These are phyloP conservation scores for Wakefieldia striispora DNA, from an alignment of 768 basidiomycete genomes.

Conservation along the genomic window DNA sequence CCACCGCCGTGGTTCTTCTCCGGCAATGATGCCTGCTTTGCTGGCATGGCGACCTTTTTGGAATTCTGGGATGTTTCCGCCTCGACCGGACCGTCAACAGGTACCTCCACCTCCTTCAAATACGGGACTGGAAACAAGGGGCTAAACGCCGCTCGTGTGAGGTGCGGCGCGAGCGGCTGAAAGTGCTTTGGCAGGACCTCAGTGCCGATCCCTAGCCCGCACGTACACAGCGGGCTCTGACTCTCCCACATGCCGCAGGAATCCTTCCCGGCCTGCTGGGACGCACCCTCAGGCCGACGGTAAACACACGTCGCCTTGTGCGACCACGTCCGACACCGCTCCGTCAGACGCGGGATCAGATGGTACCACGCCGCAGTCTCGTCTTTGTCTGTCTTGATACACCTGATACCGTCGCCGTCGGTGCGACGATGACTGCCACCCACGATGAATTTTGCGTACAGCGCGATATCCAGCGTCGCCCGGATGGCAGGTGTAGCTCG, in stretches of 20 bases:
- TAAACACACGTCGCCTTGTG: slow-evolving; percentile 42
- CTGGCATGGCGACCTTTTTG: no score
- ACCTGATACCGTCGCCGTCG: slow-evolving; percentile 5
- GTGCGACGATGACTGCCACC: background rate
- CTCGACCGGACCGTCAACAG: background rate
- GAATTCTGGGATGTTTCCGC: background rate
- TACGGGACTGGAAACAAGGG: slow-evolving; percentile 54
- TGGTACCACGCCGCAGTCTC: slow-evolving; percentile 43
- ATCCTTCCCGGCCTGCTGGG: slow-evolving; percentile 23
- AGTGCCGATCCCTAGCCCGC: slow-evolving; percentile 14
- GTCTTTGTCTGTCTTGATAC: slow-evolving; percentile 11
- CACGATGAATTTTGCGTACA: background rate
- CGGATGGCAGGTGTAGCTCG: slow-evolving; percentile 24
- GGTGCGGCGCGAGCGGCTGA: slow-evolving; percentile 39
- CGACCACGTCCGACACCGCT: slow-evolving; percentile 53
- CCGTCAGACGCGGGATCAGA: slow-evolving; percentile 49
- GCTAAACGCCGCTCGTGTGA: slow-evolving; percentile 50
- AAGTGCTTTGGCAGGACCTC: slow-evolving; percentile 28
- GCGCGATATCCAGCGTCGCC: background rate
- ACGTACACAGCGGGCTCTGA: slow-evolving; percentile 10
- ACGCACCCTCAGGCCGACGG: slow-evolving; percentile 4
- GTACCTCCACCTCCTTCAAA: slow-evolving; percentile 31
- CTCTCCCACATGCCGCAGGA: slow-evolving; percentile 32
- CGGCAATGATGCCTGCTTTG: no score
- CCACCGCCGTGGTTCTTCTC: background rate